Evolutionary conservation across 164 flowering plant genomes (phyloP).

Genomic region (Vitis riparia): DNA sequence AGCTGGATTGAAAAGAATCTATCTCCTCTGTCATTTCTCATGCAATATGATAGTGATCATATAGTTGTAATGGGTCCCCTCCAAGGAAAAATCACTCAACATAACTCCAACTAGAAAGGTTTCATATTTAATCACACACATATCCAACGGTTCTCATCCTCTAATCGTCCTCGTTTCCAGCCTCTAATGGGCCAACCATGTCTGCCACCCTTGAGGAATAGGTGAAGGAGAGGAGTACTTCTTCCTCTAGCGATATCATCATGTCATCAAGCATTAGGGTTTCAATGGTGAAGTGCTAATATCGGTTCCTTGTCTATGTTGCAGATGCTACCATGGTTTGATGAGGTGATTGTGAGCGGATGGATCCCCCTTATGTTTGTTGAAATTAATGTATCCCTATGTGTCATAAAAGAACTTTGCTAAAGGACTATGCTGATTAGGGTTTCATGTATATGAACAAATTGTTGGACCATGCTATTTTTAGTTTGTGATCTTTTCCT

Average conservation of each 20-base stretch:
- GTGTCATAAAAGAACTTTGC: no score
- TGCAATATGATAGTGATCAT: background rate
- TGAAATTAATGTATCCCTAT: no score
- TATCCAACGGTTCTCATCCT: background rate
- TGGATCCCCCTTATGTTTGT: background rate
- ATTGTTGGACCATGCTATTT: background rate
- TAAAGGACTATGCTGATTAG: background rate
- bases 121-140: slow-evolving; percentile 4
- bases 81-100: background rate
- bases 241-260: no score
- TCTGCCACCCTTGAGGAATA: slow-evolving; percentile 3
- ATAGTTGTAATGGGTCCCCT: background rate
- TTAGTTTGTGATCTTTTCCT: background rate
- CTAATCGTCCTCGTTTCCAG: background rate
- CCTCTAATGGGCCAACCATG: slow-evolving; percentile 3
- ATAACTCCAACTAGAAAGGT: slow-evolving; percentile 9
- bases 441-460: background rate
- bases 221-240: background rate
- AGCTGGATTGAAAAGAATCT: slow-evolving; percentile 5
- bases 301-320: no score
- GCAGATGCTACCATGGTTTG: no score
- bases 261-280: no score
- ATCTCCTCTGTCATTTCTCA: slow-evolving; percentile 5
- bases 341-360: no score
- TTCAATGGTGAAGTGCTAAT: no score